Evolutionary conservation across 768 basidiomycete genomes (phyloP).

Genomic region (Podaxis sp.): DNA sequence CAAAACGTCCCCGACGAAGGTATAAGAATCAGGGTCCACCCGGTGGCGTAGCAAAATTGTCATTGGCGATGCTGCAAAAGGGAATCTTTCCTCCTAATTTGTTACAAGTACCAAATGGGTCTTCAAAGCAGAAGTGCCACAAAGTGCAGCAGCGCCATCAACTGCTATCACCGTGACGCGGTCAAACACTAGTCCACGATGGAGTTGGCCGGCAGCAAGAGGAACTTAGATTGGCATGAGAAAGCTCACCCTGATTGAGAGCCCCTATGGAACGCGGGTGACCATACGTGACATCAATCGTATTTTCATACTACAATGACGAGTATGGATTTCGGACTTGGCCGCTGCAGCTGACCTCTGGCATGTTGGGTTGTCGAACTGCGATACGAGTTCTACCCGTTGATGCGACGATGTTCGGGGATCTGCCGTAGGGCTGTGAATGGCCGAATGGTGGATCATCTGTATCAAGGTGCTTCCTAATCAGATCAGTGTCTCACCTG

Average conservation of each 20-base stretch:
- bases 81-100: slow-evolving; percentile 15
- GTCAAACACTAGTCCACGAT: not conserved
- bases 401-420: not conserved
- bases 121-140: not conserved
- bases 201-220: not conserved
- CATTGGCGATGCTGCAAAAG: slow-evolving; percentile 1
- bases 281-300: not conserved
- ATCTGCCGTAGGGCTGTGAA: not conserved
- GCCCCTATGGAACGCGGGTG: not conserved
- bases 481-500: too few species aligned
- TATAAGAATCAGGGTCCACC: not conserved
- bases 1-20: not conserved
- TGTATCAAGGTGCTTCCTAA: too few species aligned
- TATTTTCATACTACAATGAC: not conserved
- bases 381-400: not conserved
- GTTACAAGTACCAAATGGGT: not conserved
- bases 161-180: slow-evolving; percentile 4
- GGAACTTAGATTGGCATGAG: slow-evolving; percentile 6
- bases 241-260: not conserved
- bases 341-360: not conserved
- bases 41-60: not conserved
- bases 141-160: not conserved
- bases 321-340: not conserved
- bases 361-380: not conserved
- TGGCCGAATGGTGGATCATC: too few species aligned